Evolutionary conservation across 352 stramenopile species (phyloP).

Genomic region (Globisporangium middletonii): DNA sequence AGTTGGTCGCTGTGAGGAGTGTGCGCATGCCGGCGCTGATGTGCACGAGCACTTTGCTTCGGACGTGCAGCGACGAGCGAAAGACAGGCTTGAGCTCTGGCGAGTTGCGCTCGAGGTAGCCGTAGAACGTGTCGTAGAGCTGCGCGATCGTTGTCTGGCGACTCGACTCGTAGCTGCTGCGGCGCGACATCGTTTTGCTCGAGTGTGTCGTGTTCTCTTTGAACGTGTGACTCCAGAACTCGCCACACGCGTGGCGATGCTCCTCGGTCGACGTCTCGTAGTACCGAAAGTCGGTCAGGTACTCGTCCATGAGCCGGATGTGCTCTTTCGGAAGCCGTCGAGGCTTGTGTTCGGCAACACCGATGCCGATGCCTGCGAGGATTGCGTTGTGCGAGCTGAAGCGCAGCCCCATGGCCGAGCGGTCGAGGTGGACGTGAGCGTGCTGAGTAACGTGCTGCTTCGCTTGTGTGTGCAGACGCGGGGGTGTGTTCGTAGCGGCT

Average conservation of each 20-base stretch:
- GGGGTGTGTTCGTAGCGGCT: too few species aligned
- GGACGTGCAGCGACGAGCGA: constrained; percentile 42
- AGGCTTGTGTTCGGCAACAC: background rate
- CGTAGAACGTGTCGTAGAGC: constrained; percentile 44
- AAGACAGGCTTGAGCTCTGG: constrained; percentile 46
- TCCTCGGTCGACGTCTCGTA: constrained; percentile 23
- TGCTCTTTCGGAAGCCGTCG: constrained; percentile 18
- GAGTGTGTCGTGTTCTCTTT: constrained; percentile 14
- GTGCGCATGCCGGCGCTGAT: constrained; percentile 63
- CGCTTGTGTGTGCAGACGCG: too few species aligned
- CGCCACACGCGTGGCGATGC: constrained; percentile 24
- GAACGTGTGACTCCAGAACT: constrained; percentile 33
- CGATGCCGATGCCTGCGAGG: constrained; percentile 3
- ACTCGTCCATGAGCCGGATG: constrained; percentile 25
- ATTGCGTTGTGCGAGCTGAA: constrained; percentile 17
- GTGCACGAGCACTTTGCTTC: constrained; percentile 85
- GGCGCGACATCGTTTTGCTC: constrained; percentile 7
- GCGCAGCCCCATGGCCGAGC: constrained; percentile 11
- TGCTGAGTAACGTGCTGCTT: too few species aligned
- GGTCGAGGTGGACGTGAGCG: too few species aligned
- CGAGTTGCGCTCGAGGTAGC: constrained; percentile 38
- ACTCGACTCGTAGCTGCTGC: constrained; percentile 15
- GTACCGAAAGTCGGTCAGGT: constrained; percentile 34
- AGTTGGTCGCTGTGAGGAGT: constrained; percentile 32
- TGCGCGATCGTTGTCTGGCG: constrained; percentile 13